Percentiles rank a stretch among this genome's conserved stretches.
phyloP scores from a whole-genome alignment of 805 yeast genomes.

The Pichia paraexigua region DNA sequence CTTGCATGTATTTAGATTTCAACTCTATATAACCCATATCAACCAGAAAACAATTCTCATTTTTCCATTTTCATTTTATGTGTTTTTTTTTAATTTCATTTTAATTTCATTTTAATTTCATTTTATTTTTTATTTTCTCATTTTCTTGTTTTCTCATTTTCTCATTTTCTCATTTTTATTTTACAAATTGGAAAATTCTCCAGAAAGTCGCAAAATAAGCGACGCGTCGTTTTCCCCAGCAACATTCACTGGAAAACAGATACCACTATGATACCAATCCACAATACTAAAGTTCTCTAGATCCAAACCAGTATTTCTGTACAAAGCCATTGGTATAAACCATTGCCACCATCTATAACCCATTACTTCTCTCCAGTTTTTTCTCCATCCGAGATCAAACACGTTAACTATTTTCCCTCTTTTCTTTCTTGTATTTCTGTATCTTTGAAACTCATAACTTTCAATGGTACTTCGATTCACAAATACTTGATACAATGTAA shows the following conservation, averaged over 20 bases:
- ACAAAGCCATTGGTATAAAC: constrained; percentile 48
- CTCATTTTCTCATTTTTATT: too few species aligned
- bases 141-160: neutral
- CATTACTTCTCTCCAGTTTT: constrained; percentile 68
- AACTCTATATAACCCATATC: neutral
- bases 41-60: neutral
- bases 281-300: neutral
- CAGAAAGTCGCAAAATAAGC: neutral
- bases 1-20: too few species aligned
- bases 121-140: too few species aligned
- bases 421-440: constrained; percentile 25
- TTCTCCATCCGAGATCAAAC: constrained; percentile 59
- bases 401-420: constrained; percentile 47
- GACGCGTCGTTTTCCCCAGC: neutral
- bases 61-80: neutral
- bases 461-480: constrained; percentile 79
- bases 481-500: constrained; percentile 51
- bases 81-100: too few species aligned
- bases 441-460: constrained; percentile 47
- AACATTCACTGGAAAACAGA: constrained; percentile 3
- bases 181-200: neutral
- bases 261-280: neutral
- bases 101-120: too few species aligned
- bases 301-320: neutral
- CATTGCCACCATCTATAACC: constrained; percentile 60